Conservation (phyloP, 108 stramenopile genomes). For the Fragilaria radians region DNA sequence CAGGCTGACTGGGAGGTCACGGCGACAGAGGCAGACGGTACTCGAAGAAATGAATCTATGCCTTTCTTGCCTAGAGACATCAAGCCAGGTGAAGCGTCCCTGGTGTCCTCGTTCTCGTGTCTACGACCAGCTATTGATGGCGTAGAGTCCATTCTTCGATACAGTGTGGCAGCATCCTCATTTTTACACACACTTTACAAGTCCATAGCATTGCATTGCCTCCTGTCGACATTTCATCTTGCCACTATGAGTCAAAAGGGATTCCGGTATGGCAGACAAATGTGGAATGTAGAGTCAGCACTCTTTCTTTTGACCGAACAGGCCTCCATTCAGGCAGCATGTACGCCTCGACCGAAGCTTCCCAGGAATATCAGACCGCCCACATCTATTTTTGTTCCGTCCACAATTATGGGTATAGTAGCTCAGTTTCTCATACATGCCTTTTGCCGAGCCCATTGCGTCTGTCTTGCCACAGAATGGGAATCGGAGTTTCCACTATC, state of each 20-base stretch:
- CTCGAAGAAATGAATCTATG: background rate
- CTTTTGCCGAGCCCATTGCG: slow-evolving; percentile 27
- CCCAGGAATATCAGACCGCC: slow-evolving; percentile 34
- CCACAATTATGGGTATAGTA: slow-evolving; percentile 22
- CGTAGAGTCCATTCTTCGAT: slow-evolving; percentile 44
- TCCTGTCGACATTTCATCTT: slow-evolving; percentile 48
- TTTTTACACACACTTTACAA: slow-evolving; percentile 24
- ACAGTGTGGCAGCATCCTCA: slow-evolving; percentile 51
- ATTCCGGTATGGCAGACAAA: slow-evolving; percentile 56
- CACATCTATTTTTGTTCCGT: slow-evolving; percentile 31
- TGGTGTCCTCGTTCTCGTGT: slow-evolving; percentile 59
- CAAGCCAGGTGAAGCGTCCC: slow-evolving; percentile 58
- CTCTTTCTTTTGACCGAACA: slow-evolving; percentile 23
- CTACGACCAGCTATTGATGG: slow-evolving; percentile 58
- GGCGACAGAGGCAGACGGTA: background rate
- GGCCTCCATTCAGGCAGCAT: slow-evolving; percentile 28
- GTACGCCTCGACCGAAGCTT: slow-evolving; percentile 43
- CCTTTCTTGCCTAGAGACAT: slow-evolving; percentile 8
- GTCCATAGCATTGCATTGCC: slow-evolving; percentile 42
- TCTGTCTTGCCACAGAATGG: slow-evolving; percentile 24
- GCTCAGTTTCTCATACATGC: slow-evolving; percentile 45
- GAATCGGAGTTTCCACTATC: slow-evolving; percentile 12
- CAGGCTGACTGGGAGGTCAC: slow-evolving; percentile 31
- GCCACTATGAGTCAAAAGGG: slow-evolving; percentile 50
- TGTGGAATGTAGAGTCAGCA: slow-evolving; percentile 44